Percentiles rank a stretch among this genome's conserved stretches.
phyloP scores from a whole-genome alignment of 2,329 filamentous ascomycete genomes.

The Aspergillus clavatus region DNA sequence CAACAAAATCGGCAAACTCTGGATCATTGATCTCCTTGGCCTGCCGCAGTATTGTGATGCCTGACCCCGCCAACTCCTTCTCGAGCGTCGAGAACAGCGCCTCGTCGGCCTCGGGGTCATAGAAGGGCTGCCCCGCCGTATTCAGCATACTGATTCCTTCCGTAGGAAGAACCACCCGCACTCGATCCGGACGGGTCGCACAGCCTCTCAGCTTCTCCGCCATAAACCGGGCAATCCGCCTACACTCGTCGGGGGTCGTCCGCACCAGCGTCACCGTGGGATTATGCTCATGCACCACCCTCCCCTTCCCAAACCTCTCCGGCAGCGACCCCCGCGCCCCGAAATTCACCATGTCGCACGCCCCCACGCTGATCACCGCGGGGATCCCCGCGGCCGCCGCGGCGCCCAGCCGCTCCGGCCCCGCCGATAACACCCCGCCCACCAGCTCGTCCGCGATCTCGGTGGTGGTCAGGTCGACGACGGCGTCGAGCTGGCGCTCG shows the following conservation, averaged over 20 bases:
- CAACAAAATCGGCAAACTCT: conserved; percentile 24
- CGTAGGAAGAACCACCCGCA: conserved; percentile 56
- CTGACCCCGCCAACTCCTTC: conserved; percentile 45
- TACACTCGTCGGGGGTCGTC: conserved; percentile 55
- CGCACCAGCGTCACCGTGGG: conserved; percentile 62
- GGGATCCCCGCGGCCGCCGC: conserved; percentile 57
- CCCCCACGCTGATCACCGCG: conserved; percentile 51
- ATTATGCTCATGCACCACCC: conserved; percentile 60
- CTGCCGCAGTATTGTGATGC: conserved; percentile 49
- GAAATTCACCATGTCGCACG: conserved; percentile 61
- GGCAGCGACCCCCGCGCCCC: conserved; percentile 55
- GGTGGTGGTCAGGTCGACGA: conserved; percentile 67
- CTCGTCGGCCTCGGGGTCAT: conserved; percentile 46
- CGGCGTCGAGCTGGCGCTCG: conserved; percentile 57
- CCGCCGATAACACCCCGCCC: conserved; percentile 61
- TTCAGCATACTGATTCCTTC: conserved; percentile 60
- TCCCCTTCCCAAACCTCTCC: conserved; percentile 41
- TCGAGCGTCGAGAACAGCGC: conserved; percentile 47
- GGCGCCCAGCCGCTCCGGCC: conserved; percentile 52
- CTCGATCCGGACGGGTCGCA: conserved; percentile 36
- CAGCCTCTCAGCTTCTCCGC: conserved; percentile 46
- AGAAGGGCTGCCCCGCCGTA: conserved; percentile 50
- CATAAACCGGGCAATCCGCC: conserved; percentile 53
- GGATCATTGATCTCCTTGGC: conserved; percentile 29
- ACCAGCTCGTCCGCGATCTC: conserved; percentile 62